Percentiles rank a stretch among this genome's conserved stretches.
These are phyloP conservation scores for Colletotrichum costaricense DNA, from an alignment of 2,329 filamentous ascomycete genomes.

Conservation along the genomic window DNA sequence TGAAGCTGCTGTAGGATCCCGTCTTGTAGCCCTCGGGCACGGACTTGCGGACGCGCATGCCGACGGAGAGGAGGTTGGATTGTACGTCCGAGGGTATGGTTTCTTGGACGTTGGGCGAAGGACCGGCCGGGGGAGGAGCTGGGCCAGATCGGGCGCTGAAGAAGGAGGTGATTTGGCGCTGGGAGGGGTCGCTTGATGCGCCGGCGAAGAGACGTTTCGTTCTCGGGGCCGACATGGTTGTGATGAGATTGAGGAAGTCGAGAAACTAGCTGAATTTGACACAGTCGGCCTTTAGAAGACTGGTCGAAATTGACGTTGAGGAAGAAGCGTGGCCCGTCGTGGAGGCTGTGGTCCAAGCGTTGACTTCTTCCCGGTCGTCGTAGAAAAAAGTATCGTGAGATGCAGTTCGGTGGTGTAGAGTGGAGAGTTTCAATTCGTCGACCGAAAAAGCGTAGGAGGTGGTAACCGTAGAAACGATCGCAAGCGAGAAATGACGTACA, in stretches of 20 bases:
- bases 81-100: constrained; percentile 75
- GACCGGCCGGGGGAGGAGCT: constrained; percentile 34
- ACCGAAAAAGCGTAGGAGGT: not conserved
- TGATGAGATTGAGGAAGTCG: constrained; percentile 5
- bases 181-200: constrained; percentile 66
- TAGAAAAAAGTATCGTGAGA: constrained; percentile 5
- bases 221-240: constrained; percentile 63
- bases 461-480: constrained; percentile 31
- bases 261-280: constrained; percentile 8
- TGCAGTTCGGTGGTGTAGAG: constrained; percentile 23
- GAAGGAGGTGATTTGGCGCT: constrained; percentile 74
- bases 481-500: constrained; percentile 24
- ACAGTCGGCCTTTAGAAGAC: not conserved
- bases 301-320: constrained; percentile 1
- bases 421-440: constrained; percentile 34
- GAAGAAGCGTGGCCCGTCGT: not conserved
- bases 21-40: constrained; percentile 96
- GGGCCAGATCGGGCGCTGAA: constrained; percentile 51
- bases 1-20: constrained; percentile 61
- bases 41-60: constrained; percentile 94
- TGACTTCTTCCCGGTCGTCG: not conserved
- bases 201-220: constrained; percentile 73
- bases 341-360: constrained; percentile 10
- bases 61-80: constrained; percentile 87
- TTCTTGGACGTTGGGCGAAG: constrained; percentile 49